Base-by-base conservation (phyloP, 345 rosid species). In the Adansonia digitata region DNA sequence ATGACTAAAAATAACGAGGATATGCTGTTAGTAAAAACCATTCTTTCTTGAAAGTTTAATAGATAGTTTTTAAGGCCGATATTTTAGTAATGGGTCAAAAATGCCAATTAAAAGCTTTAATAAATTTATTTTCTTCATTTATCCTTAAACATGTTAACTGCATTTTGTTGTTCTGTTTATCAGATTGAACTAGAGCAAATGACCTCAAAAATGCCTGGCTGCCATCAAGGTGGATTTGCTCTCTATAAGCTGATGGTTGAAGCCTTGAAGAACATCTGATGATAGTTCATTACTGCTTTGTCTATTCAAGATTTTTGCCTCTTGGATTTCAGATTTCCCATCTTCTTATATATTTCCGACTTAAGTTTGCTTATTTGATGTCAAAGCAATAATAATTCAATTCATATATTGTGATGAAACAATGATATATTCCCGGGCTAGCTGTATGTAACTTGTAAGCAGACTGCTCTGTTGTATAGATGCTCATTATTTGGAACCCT, bases 161-260 rank as follows among this genome's bases (percentile, higher is more conserved):
- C 68, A 56, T 35, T 56, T 74, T 24, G 15, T 64, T 82, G 31
- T 71, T 53, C 52, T 78, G 20, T 71, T 31, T 46, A 75, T 73
- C 90, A 94, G 97, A 78, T 64, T 66, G 94, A 90, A 55, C 65
- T 94, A 72, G 87, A 88, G 86, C 80, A 72, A 52, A 87, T 90
- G 97, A 49, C 88, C 52, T 75, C 81, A 8, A 86, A 83, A 81
- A 92, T 94, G 98, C 98, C 97, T 1, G 97, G 97, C 56, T 92
- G 97, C 85, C 98, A 94, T 84, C 91, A 81, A 60, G 98, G 97
- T 80, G 97, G 97, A 62, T 84, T 87, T 73, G 90, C 95, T 52
- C 95, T 94, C 18, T 92, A 88, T 74, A 84, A 87, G 77, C 77
- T 84, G 84, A 89, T 94, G 92, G 67, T 85, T 9, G 91, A 88